A percentile compares a stretch with the other conserved stretches of the same genome.
phyloP scores from a whole-genome alignment of 2,329 filamentous ascomycete genomes.

The Microdochium paspali region DNA sequence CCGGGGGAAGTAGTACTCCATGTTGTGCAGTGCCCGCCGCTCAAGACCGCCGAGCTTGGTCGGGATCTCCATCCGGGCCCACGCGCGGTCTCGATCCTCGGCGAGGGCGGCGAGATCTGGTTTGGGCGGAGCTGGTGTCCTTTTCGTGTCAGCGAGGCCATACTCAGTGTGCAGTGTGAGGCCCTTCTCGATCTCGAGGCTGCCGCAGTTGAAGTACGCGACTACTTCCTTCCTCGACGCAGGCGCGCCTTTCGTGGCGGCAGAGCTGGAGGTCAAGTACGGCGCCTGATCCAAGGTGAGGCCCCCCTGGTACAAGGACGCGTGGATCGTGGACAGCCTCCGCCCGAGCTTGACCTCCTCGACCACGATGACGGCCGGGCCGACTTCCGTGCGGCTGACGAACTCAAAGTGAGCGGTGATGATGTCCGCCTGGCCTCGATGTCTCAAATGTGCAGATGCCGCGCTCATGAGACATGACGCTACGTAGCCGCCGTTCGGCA shows the following conservation, averaged over 20 bases:
- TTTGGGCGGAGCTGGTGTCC: constrained; percentile 18
- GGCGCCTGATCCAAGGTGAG: constrained; percentile 8
- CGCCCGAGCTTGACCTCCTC: constrained; percentile 22
- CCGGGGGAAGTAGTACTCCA: constrained; percentile 13
- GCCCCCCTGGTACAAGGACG: constrained; percentile 18
- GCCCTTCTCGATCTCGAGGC: constrained; percentile 50
- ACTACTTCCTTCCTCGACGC: constrained; percentile 44
- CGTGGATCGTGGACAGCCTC: constrained; percentile 22
- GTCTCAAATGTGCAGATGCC: constrained; percentile 17
- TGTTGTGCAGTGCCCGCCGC: constrained; percentile 8
- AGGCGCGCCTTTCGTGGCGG: no score
- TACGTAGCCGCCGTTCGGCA: constrained; percentile 64
- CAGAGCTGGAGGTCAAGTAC: not conserved
- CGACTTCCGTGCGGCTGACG: constrained; percentile 18
- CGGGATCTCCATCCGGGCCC: not conserved
- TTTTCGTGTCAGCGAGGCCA: constrained; percentile 24
- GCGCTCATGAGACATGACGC: constrained; percentile 53
- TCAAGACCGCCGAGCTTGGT: constrained; percentile 10
- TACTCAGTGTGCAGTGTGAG: constrained; percentile 37
- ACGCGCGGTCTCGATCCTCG: constrained; percentile 10
- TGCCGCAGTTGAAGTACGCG: constrained; percentile 55
- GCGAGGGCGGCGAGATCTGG: constrained; percentile 12
- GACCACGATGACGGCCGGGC: constrained; percentile 15
- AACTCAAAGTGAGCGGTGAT: constrained; percentile 19
- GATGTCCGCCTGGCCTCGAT: constrained; percentile 18